Conservation (phyloP, 2,329 filamentous ascomycete genomes). For the Trichoderma polysporum region DNA sequence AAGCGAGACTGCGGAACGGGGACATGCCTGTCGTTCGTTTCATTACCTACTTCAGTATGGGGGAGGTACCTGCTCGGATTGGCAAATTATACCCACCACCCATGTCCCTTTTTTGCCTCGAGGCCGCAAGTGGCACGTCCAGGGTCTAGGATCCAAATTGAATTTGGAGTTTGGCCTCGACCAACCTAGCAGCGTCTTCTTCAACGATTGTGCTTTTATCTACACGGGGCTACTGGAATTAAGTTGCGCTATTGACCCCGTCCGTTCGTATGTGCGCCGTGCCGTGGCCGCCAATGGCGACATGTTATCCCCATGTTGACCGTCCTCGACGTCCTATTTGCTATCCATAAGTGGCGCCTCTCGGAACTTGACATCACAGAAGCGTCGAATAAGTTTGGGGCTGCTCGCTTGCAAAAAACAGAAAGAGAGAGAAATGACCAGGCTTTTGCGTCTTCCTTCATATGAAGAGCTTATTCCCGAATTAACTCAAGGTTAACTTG, state of each 20-base stretch:
- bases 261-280: not conserved
- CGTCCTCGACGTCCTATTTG: slow-evolving; percentile 12
- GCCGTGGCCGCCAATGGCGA: slow-evolving; percentile 7
- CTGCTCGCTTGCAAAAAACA: not conserved
- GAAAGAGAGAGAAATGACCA: not conserved
- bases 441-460: not conserved
- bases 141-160: slow-evolving; percentile 12
- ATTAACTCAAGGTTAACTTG: not conserved
- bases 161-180: not conserved
- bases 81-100: not conserved
- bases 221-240: not conserved
- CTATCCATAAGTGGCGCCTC: not conserved
- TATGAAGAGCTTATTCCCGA: not conserved
- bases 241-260: not conserved
- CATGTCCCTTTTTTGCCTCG: not conserved
- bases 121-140: not conserved
- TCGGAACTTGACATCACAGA: slow-evolving; percentile 7
- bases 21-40: slow-evolving; percentile 10
- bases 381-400: not conserved
- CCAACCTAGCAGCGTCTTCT: not conserved
- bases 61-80: not conserved
- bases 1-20: slow-evolving; percentile 13
- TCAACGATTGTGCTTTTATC: not conserved
- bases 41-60: not conserved
- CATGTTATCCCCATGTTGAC: slow-evolving; percentile 1